These are phyloP conservation scores for Brassica carinata DNA, from an alignment of 345 rosid species.

Conservation along the genomic window DNA sequence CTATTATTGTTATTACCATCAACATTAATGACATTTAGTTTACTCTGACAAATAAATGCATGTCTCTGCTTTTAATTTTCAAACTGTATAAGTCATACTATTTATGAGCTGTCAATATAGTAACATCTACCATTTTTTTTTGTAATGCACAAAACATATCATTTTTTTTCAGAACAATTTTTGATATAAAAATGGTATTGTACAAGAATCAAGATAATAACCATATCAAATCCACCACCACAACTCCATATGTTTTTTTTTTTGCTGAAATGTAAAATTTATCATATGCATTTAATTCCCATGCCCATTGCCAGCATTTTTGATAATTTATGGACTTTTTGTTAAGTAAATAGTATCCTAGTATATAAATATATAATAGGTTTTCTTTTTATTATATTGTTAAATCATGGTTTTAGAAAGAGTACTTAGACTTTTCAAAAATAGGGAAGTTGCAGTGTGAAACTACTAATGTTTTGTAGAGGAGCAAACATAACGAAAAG, in stretches of 20 bases:
- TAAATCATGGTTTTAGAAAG: neutral
- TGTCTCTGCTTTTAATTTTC: neutral
- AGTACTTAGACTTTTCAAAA: neutral
- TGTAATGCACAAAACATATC: neutral
- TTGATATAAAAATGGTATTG: no score
- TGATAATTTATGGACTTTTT: no score
- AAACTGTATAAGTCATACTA: neutral
- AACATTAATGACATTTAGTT: neutral
- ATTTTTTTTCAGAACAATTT: neutral
- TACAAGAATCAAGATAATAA: no score
- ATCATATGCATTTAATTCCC: no score
- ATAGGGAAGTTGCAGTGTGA: neutral
- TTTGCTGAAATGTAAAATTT: no score
- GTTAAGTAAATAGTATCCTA: no score
- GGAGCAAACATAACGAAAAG: neutral
- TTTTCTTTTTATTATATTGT: no score
- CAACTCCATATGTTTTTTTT: no score
- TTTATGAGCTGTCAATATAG: neutral
- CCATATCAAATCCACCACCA: no score
- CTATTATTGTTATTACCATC: neutral
- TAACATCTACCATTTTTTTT: neutral
- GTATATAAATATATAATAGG: no score
- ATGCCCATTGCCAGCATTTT: no score
- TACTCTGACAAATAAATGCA: neutral
- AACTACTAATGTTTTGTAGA: neutral